Evolutionary conservation across 2,329 filamentous ascomycete species (phyloP), one percentile per base, ranked within the genome.

Genomic region (Fusarium udum): DNA sequence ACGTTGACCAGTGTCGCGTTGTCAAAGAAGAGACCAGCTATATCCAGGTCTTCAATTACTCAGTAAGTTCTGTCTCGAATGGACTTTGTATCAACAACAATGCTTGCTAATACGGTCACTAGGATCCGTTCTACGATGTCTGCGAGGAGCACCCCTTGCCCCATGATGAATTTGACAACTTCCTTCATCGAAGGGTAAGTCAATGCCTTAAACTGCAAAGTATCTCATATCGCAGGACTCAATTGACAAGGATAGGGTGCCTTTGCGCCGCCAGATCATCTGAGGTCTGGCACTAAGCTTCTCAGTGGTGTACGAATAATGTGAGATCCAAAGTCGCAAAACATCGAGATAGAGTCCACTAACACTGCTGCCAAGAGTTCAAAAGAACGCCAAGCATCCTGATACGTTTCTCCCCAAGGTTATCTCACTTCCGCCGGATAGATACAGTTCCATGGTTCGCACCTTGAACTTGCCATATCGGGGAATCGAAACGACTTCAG

Each of bases 31-130:
- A 80, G 61, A 90, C 88, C 24, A 85, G 82, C 71, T 91, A 89
- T 77, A 72, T 90, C 31, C 87, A 90, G 78, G 87, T 90, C 42
- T 84, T 89, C 75, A 90, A 90, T 73, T 90, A 89, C 73, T 86
- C 88, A 77, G 88, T 90, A 48, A 28, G 45, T 31, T 31, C 79
- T 71, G 86, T 60, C 43, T 49, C 22, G 15, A 31, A 32, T 46
- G 36, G n/a, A 36, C 55, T 51, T 31, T 31, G 20, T n/a, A 51
- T 31, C 22, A 61, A 46, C 26, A 31, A 39, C 42, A 31, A 31
- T 32, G 32, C 18, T 69, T 65, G 34, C 66, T 71, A 28, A 40
- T 45, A 14, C 28, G 36, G 66, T 48, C 60, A 39, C n/a, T 31
- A 90, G 88, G 85, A 90, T 78, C 79, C 86, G 31, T 82, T 82